Percentiles rank a stretch among this genome's conserved stretches.
Conservation (phyloP, 768 basidiomycete species). For the button mushroom (Agaricus bisporus) region DNA sequence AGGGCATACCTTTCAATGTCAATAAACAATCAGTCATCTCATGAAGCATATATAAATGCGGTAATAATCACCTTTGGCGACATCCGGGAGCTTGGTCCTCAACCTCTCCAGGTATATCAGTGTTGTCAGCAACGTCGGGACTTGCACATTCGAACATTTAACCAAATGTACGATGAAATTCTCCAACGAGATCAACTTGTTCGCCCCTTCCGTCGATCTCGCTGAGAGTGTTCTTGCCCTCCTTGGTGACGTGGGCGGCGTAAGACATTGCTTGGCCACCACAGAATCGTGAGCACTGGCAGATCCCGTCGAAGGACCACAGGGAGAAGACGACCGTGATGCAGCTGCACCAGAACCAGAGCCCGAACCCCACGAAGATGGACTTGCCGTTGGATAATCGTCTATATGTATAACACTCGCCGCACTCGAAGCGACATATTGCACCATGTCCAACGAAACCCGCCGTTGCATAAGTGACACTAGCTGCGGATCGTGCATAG, state of each 20-base stretch:
- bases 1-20: conserved; percentile 58
- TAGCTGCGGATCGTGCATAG: conserved; percentile 74
- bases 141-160: conserved; percentile 80
- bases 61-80: conserved; percentile 71
- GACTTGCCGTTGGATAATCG: conserved; percentile 29
- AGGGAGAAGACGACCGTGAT: not conserved
- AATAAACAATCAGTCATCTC: not conserved
- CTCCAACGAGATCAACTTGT: conserved; percentile 54
- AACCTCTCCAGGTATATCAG: conserved; percentile 90
- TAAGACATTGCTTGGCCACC: conserved; percentile 32
- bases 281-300: not conserved
- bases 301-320: not conserved
- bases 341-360: not conserved
- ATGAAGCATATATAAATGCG: conserved; percentile 1
- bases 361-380: not conserved
- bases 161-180: conserved; percentile 83
- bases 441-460: conserved; percentile 82
- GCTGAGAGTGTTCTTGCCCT: not conserved
- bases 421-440: conserved; percentile 76
- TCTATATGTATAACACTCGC: conserved; percentile 70
- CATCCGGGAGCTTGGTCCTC: conserved; percentile 67
- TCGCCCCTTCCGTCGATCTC: not conserved
- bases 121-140: conserved; percentile 84
- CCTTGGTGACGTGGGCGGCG: conserved; percentile 42
- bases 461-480: conserved; percentile 71